Conservation (phyloP, 2,329 filamentous ascomycete species). For the Fusarium liriodendri region DNA sequence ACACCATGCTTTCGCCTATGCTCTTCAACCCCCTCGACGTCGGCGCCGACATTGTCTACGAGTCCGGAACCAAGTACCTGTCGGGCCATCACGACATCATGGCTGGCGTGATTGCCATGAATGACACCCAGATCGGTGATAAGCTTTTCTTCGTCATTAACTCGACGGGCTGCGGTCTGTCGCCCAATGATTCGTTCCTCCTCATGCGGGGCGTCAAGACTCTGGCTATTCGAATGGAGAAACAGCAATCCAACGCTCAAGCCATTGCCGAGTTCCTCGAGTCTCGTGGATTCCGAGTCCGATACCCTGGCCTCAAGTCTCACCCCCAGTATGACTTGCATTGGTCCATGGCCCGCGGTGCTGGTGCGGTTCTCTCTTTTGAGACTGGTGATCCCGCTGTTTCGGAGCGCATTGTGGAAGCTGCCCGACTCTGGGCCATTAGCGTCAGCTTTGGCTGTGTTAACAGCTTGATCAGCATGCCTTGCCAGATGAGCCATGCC, state of each 20-base stretch:
- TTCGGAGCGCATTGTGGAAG: conserved; percentile 94
- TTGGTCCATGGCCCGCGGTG: conserved; percentile 93
- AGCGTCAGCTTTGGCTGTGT: conserved; percentile 98
- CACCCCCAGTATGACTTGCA: conserved; percentile 98
- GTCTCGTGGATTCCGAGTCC: conserved; percentile 89
- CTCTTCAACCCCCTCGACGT: conserved; percentile 93
- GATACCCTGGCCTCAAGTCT: conserved; percentile 92
- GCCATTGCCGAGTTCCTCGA: conserved; percentile 94
- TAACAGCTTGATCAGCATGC: conserved; percentile 99
- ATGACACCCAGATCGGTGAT: conserved; percentile 83
- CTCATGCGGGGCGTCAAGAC: conserved; percentile 97
- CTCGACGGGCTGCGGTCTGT: conserved; percentile 90
- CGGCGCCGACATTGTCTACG: conserved; percentile 95
- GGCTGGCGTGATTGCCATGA: conserved; percentile 95
- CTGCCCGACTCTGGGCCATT: conserved; percentile 91
- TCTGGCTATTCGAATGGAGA: conserved; percentile 97
- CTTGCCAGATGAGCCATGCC: conserved; percentile 98
- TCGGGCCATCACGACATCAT: conserved; percentile 99
- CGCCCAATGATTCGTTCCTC: conserved; percentile 95
- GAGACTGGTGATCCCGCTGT: conserved; percentile 89
- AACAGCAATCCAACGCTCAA: conserved; percentile 94
- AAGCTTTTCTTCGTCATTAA: conserved; percentile 98
- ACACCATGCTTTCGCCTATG: conserved; percentile 98
- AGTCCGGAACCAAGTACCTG: conserved; percentile 97
- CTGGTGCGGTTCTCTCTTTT: conserved; percentile 94